phyloP scores from a whole-genome alignment of 1,139 yeast species.

The Debaryomyces udenii region DNA sequence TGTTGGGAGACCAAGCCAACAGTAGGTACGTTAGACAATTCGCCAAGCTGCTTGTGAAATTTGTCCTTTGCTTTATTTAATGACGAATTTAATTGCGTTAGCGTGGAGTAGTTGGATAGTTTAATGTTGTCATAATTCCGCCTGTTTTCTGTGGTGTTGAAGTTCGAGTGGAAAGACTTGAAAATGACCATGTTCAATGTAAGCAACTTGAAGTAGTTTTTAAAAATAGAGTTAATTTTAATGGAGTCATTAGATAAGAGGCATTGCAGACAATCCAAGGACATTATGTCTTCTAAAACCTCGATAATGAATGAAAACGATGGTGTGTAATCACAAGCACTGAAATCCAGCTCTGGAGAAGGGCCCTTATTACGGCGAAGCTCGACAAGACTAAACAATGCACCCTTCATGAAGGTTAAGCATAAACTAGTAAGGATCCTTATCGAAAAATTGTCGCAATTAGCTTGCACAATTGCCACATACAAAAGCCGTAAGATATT shows the following conservation, averaged over 20 bases:
- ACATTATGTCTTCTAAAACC: not conserved
- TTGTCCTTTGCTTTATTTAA: conserved; percentile 1
- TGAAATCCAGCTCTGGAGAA: not conserved
- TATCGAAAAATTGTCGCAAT: not conserved
- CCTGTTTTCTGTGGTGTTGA: conserved; percentile 4
- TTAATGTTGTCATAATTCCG: conserved; percentile 1
- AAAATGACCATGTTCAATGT: conserved; percentile 2
- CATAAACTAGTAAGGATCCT: conserved; percentile 6
- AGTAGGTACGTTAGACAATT: conserved; percentile 4
- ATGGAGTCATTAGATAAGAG: not conserved
- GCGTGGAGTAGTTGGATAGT: not conserved
- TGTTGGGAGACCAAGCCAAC: not conserved
- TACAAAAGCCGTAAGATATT: conserved; percentile 14
- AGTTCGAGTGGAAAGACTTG: conserved; percentile 6
- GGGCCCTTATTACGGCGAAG: not conserved
- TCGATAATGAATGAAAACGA: not conserved
- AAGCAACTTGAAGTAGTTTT: conserved; percentile 7
- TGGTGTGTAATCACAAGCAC: conserved; percentile 1
- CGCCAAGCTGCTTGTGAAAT: conserved; percentile 1
- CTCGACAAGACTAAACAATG: not conserved
- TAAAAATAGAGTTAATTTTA: conserved; percentile 2
- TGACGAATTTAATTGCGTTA: not conserved
- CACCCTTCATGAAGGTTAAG: conserved; percentile 6
- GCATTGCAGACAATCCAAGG: not conserved
- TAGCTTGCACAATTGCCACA: conserved; percentile 9